Conservation (phyloP, 2,329 filamentous ascomycete species). For the Pseudogymnoascus sp. region DNA sequence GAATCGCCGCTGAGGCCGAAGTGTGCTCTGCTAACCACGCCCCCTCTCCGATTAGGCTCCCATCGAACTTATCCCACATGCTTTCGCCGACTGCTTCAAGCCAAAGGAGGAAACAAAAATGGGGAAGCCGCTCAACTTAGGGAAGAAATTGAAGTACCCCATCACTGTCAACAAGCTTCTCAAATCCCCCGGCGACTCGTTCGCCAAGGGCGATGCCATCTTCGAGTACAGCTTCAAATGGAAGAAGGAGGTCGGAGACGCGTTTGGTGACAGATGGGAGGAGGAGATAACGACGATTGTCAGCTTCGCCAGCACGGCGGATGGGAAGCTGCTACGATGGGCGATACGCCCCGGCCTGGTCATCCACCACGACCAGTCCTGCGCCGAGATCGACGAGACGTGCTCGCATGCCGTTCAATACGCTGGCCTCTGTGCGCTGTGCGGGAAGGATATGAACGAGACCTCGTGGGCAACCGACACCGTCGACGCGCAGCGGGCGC, state of each 20-base stretch:
- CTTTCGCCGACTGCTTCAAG: slow-evolving; percentile 21
- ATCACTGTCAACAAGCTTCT: slow-evolving; percentile 84
- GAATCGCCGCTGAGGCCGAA: not conserved
- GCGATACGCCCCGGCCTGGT: slow-evolving; percentile 61
- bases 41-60: not conserved
- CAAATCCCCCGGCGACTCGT: slow-evolving; percentile 64
- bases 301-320: slow-evolving; percentile 74
- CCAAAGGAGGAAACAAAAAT: slow-evolving; percentile 30
- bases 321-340: slow-evolving; percentile 74
- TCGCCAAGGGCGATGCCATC: slow-evolving; percentile 69
- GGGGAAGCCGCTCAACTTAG: slow-evolving; percentile 45
- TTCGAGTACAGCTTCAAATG: slow-evolving; percentile 85
- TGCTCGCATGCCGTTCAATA: slow-evolving; percentile 90
- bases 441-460: slow-evolving; percentile 94
- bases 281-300: slow-evolving; percentile 63
- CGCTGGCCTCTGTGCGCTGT: slow-evolving; percentile 81
- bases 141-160: slow-evolving; percentile 73
- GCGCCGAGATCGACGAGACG: slow-evolving; percentile 77
- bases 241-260: slow-evolving; percentile 67
- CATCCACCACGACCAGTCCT: slow-evolving; percentile 50
- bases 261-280: slow-evolving; percentile 48
- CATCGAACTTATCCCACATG: slow-evolving; percentile 21
- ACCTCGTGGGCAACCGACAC: slow-evolving; percentile 75
- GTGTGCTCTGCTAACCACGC: not conserved
- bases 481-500: slow-evolving; percentile 75